Conservation (phyloP, 2,329 filamentous ascomycete genomes). For the Aspergillus spinulosporus region DNA sequence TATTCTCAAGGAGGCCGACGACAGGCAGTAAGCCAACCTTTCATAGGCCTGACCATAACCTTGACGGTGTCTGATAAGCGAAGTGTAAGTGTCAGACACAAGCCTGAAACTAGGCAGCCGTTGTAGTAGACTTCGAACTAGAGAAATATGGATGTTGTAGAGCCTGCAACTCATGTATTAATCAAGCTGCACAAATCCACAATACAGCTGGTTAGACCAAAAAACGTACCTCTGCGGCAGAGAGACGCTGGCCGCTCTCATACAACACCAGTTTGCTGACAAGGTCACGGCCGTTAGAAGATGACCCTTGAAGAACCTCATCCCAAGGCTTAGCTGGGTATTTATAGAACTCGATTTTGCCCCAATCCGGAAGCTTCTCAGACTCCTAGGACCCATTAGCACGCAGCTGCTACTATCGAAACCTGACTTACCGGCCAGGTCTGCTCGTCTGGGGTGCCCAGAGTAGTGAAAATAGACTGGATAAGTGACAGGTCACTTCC, state of each 20-base stretch:
- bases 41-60: too few species aligned
- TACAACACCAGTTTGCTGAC: conserved; percentile 70
- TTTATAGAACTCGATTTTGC: conserved; percentile 75
- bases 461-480: conserved; percentile 83
- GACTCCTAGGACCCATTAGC: conserved; percentile 33
- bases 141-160: conserved; percentile 43
- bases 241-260: conserved; percentile 66
- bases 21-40: too few species aligned
- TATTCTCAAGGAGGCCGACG: too few species aligned
- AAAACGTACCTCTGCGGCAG: conserved; percentile 60
- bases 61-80: too few species aligned
- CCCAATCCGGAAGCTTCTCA: conserved; percentile 74
- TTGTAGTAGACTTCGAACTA: background rate
- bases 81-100: too few species aligned
- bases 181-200: background rate
- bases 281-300: conserved; percentile 62
- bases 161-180: conserved; percentile 29
- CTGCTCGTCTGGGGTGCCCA: conserved; percentile 79
- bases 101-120: background rate
- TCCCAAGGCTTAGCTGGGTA: conserved; percentile 71
- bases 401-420: background rate
- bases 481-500: conserved; percentile 91
- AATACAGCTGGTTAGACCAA: background rate
- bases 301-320: conserved; percentile 64
- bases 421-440: conserved; percentile 70